These are phyloP conservation scores for Spencermartinsiella europaea DNA, from an alignment of 805 yeast species.

Conservation along the genomic window DNA sequence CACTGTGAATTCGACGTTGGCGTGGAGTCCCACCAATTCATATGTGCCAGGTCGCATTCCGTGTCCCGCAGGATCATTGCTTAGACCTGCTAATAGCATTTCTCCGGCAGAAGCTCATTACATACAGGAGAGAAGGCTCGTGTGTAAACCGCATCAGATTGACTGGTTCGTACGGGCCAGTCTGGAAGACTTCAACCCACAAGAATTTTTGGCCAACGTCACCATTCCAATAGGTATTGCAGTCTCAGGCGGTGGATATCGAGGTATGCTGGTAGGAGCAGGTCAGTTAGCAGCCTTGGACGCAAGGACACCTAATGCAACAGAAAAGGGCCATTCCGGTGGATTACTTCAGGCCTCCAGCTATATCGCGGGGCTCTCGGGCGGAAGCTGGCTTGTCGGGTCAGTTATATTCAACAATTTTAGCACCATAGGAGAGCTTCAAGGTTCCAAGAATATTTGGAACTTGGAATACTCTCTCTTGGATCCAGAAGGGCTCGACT, in stretches of 20 bases:
- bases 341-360: conserved; percentile 66
- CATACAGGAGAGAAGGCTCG: conserved; percentile 16
- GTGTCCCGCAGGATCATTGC: conserved; percentile 33
- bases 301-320: conserved; percentile 53
- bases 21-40: conserved; percentile 28
- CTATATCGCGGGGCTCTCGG: conserved; percentile 71
- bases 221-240: conserved; percentile 38
- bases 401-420: conserved; percentile 63
- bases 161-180: conserved; percentile 41
- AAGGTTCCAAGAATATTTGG: conserved; percentile 51
- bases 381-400: conserved; percentile 78
- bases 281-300: conserved; percentile 79
- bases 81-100: conserved; percentile 12
- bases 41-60: conserved; percentile 40
- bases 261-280: conserved; percentile 82
- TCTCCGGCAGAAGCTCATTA: conserved; percentile 21
- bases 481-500: conserved; percentile 48
- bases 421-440: conserved; percentile 59
- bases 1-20: neutral
- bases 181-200: conserved; percentile 44
- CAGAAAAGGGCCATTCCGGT: conserved; percentile 52
- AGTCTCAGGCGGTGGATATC: conserved; percentile 85
- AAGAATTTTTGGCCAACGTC: conserved; percentile 19
- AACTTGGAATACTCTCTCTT: conserved; percentile 54
- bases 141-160: conserved; percentile 30